Evolutionary conservation across 139 green algal species (phyloP).

Genomic region (Micromonas commoda): DNA sequence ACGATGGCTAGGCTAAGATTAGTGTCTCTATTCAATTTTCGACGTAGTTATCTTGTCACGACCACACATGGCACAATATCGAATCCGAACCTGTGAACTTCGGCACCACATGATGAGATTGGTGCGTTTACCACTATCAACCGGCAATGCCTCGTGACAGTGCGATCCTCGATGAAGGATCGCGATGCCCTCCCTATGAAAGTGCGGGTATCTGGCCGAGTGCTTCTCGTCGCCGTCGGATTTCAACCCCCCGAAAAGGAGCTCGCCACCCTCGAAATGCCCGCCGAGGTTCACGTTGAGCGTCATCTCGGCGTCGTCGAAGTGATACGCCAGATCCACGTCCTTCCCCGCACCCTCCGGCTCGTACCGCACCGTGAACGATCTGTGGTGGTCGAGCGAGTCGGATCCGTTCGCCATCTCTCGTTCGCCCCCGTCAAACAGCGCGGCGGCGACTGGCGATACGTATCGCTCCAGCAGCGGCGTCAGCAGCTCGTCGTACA

Average conservation of each 20-base stretch:
- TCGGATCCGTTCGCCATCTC: constrained; percentile 9
- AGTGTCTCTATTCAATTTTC: too few species aligned
- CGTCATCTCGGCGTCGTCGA: constrained; percentile 31
- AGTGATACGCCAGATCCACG: constrained; percentile 33
- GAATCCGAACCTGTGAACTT: neutral
- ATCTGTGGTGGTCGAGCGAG: constrained; percentile 27
- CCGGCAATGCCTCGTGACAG: constrained; percentile 7
- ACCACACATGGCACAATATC: neutral
- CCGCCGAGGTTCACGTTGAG: constrained; percentile 32
- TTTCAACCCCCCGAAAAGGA: constrained; percentile 21
- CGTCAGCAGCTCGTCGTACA: constrained; percentile 8
- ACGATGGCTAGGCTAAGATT: too few species aligned
- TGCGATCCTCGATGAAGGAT: constrained; percentile 2
- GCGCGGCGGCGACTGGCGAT: neutral
- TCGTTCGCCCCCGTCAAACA: constrained; percentile 2
- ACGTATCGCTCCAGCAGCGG: constrained; percentile 24
- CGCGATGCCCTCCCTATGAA: neutral
- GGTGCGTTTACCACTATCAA: neutral
- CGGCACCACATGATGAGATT: constrained; percentile 17
- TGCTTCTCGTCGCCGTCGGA: neutral
- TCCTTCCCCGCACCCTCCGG: constrained; percentile 5
- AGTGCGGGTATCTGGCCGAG: neutral
- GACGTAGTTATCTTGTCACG: neutral
- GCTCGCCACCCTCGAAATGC: constrained; percentile 28
- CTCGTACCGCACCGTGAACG: constrained; percentile 27